Evolutionary conservation across 2,329 filamentous ascomycete genomes (phyloP).

Genomic region (Dactylellina sp.): DNA sequence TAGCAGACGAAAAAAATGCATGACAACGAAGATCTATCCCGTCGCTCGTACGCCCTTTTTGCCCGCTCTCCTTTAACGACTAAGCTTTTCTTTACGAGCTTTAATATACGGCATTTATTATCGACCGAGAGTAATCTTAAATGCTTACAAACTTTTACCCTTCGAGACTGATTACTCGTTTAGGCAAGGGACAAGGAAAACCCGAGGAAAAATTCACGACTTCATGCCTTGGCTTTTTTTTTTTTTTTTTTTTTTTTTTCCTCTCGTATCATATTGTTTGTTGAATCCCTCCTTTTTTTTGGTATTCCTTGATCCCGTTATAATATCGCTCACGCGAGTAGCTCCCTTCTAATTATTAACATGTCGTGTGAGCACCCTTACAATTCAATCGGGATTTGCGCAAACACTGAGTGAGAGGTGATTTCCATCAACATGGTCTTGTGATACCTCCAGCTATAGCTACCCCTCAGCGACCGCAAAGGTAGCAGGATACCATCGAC

Average conservation of each 20-base stretch:
- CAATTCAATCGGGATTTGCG: not conserved
- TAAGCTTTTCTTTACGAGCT: not conserved
- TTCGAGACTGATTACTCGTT: not conserved
- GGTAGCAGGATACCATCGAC: not conserved
- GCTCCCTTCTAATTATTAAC: conserved; percentile 21
- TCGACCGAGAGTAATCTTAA: not conserved
- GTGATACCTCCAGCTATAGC: not conserved
- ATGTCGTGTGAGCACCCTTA: conserved; percentile 48
- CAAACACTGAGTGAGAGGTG: not conserved
- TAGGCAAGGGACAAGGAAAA: conserved; percentile 7
- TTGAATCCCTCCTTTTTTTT: not conserved
- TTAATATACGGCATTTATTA: conserved; percentile 10
- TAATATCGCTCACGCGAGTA: conserved; percentile 38
- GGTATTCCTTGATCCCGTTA: not conserved
- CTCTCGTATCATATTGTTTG: not conserved
- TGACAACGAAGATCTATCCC: conserved; percentile 17
- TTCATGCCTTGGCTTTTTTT: not conserved
- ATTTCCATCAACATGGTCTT: conserved; percentile 1
- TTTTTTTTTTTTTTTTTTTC: not conserved
- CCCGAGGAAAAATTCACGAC: not conserved
- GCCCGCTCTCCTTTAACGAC: conserved; percentile 8
- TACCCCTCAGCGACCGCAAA: too few relatives aligned
- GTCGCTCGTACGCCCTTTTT: too few relatives aligned
- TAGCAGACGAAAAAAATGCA: conserved; percentile 9
- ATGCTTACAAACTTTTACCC: conserved; percentile 15